phyloP scores from a whole-genome alignment of 2,329 filamentous ascomycete species.

The Plenodomus biglobosus region DNA sequence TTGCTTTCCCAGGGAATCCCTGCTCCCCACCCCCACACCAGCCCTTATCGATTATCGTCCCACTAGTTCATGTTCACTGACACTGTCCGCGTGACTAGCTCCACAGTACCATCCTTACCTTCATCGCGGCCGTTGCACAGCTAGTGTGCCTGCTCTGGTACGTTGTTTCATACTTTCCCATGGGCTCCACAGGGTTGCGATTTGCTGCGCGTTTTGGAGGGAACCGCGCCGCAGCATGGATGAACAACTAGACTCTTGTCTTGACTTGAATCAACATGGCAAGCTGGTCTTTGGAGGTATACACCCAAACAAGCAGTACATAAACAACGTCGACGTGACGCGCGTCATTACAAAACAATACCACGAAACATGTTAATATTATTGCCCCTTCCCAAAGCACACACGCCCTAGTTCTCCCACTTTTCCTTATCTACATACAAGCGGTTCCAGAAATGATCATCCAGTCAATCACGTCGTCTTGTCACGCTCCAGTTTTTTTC shows the following conservation, averaged over 20 bases:
- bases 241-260: constrained; percentile 63
- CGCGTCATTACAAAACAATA: background rate
- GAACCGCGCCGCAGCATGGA: constrained; percentile 82
- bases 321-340: constrained; percentile 2
- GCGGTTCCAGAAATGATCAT: background rate
- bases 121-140: constrained; percentile 81
- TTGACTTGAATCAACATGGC: background rate
- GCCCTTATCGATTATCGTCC: constrained; percentile 36
- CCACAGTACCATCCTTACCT: constrained; percentile 78
- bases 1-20: constrained; percentile 25
- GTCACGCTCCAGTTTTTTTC: background rate
- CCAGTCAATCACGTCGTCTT: background rate
- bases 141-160: constrained; percentile 87
- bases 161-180: constrained; percentile 94
- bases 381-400: background rate
- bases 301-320: background rate
- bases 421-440: background rate
- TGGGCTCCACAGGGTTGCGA: constrained; percentile 86
- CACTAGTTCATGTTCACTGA: constrained; percentile 37
- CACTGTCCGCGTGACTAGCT: constrained; percentile 52
- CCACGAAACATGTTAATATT: background rate
- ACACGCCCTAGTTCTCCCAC: too few relatives aligned
- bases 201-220: constrained; percentile 85
- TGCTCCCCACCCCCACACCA: constrained; percentile 25
- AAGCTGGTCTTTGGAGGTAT: background rate